phyloP scores from a whole-genome alignment of 495 filamentous ascomycete species.

The Tetracladium marchalianum region DNA sequence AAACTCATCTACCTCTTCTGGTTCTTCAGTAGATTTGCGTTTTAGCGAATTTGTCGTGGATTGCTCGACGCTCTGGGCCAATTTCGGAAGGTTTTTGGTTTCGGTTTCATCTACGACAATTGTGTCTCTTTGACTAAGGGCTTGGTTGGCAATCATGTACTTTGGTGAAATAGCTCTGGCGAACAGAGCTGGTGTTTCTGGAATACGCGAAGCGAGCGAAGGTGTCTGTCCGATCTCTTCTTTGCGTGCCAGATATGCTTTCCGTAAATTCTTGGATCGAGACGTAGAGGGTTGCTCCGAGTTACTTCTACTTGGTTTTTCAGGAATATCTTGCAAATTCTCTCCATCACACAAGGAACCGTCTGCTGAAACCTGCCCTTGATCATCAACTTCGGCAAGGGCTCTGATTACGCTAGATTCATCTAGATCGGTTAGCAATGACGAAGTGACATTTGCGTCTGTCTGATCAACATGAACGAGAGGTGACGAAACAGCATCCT shows the following conservation, averaged over 20 bases:
- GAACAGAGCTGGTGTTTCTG: slow-evolving; percentile 14
- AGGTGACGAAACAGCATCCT: slow-evolving; percentile 16
- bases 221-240: slow-evolving; percentile 3
- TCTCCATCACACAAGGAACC: neutral
- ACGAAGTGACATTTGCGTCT: slow-evolving; percentile 22
- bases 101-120: slow-evolving; percentile 15
- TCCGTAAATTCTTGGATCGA: too few relatives aligned
- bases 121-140: slow-evolving; percentile 9
- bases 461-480: neutral
- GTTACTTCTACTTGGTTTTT: neutral
- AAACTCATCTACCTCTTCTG: slow-evolving; percentile 10
- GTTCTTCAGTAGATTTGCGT: neutral
- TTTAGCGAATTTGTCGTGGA: neutral
- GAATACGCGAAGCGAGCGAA: slow-evolving; percentile 12
- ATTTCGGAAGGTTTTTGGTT: neutral
- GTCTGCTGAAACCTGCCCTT: neutral
- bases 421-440: slow-evolving; percentile 32
- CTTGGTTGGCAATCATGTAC: slow-evolving; percentile 5
- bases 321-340: too few relatives aligned
- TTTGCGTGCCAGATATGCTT: too few relatives aligned
- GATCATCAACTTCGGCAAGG: slow-evolving; percentile 31
- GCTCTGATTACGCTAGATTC: slow-evolving; percentile 35
- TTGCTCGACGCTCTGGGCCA: neutral
- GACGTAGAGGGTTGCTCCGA: too few relatives aligned
- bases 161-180: neutral